phyloP scores from a whole-genome alignment of 805 yeast genomes.

The Candida dajiaensis region DNA sequence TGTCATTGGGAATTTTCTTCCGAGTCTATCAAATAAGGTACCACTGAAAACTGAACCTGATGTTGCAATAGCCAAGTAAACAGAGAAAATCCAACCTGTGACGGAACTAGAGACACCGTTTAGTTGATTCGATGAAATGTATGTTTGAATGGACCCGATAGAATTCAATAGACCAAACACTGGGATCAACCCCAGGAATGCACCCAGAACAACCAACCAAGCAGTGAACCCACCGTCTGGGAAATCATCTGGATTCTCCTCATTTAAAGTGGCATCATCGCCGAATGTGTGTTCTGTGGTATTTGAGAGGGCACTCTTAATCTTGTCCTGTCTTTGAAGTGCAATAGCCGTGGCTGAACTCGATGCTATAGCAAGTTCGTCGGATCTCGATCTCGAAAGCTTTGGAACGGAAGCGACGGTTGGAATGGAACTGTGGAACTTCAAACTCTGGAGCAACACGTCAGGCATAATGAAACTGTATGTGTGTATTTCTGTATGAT shows the following conservation, averaged over 20 bases:
- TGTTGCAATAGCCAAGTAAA: slow-evolving; percentile 47
- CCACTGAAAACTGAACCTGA: slow-evolving; percentile 51
- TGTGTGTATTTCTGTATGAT: neutral
- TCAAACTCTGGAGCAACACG: neutral
- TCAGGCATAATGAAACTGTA: neutral
- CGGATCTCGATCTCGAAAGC: neutral
- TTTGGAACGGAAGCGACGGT: neutral
- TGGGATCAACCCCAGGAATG: slow-evolving; percentile 52
- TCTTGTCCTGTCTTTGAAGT: neutral
- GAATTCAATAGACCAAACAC: slow-evolving; percentile 56
- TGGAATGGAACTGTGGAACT: neutral
- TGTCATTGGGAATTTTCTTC: slow-evolving; percentile 41
- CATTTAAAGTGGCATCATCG: slow-evolving; percentile 8
- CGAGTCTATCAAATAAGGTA: slow-evolving; percentile 57
- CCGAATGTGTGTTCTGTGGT: slow-evolving; percentile 2
- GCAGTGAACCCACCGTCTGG: slow-evolving; percentile 58
- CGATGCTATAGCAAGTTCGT: neutral
- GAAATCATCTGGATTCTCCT: slow-evolving; percentile 21
- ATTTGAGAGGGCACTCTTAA: slow-evolving; percentile 8
- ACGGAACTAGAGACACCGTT: slow-evolving; percentile 41
- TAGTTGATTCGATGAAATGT: slow-evolving; percentile 50
- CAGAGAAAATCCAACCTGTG: slow-evolving; percentile 60
- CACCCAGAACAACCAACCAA: slow-evolving; percentile 52
- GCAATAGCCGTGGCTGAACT: neutral
- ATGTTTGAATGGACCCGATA: slow-evolving; percentile 61